Base-by-base conservation (phyloP, 163 green algal species). In the Chlorella variabilis region DNA sequence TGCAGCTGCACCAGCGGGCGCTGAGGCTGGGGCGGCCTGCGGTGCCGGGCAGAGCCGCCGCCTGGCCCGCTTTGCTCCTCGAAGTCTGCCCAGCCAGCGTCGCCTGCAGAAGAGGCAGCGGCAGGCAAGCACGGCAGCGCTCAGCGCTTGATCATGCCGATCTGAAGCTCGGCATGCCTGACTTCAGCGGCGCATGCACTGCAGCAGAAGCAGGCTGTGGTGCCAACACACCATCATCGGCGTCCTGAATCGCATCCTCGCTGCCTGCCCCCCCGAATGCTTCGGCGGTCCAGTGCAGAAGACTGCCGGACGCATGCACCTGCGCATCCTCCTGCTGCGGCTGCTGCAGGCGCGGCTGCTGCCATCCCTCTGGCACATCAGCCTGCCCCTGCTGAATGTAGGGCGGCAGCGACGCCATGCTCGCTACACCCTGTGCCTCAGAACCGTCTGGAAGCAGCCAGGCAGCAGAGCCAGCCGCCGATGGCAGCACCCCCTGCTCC, bases 241-340 rank as follows among this genome's bases (percentile, higher is more conserved):
- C 51, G 2, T 78, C 71, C 25, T 78, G 51, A 18, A 68, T 78
- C 25, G 51, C 51, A 56, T 69, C 71, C 23, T 71, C 33, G 63
- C 71, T 69, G 2, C n/a, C 25, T 29, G 36, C 51, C 20, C 18
- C 23, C 11, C 45, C 45, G 15, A 54, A 54, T 33, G 38, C 36
- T 31, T 31, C 66, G 1, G 48, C 31, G n/a, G n/a, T n/a, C n/a
- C n/a, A n/a, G n/a, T n/a, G n/a, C n/a, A n/a, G n/a, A n/a, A 29
- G 9, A 20, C 48, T 65, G 31, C 48, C 48, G 59, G 31, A 48
- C 1, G 59, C 31, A 17, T 34, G 70, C 70, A 1, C 61, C 61
- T 25, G 17, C 68, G 18, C 27, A 36, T 54, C 3, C 34, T 67
- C 2, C 49, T 67, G 49, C 71, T 78, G 49, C 29, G 23, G 21